Evolutionary conservation across 2,329 filamentous ascomycete species (phyloP), one percentile per base, ranked within the genome.

Genomic region (Immersiporthe knoxdaviesiana): DNA sequence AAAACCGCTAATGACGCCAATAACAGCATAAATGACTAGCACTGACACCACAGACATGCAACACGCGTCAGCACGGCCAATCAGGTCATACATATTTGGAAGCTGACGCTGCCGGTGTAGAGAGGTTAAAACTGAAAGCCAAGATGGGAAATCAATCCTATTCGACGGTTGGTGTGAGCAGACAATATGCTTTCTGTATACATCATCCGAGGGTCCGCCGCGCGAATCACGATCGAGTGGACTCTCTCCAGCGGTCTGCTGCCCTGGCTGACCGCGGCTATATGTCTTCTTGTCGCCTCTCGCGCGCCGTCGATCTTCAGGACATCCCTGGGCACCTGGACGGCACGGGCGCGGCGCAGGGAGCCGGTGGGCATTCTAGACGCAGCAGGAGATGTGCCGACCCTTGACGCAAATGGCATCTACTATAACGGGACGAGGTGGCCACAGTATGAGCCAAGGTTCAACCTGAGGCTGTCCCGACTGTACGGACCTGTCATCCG

Each of bases 131-230:
- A 27, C 16, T 56, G 18, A 56, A 30, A 27, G 16, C 12, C 5
- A 27, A 5, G 24, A 35, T 73, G 72, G 70, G 32, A 74, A 75
- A 60, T 14, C 30, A 75, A 60, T 14, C 30, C 5, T 35, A 1
- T 32, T 14, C 12, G 18, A 60, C 21, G 32, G n/a, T 14, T 32
- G 58, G 18, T 21, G 27, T 21, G 58, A 12, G 58, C 32, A 32
- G 32, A 60, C 1, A 44, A 8, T 47, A n/a, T 16, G 6, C n/a
- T n/a, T n/a, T n/a, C n/a, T n/a, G n/a, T n/a, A n/a, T 47, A 2
- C 44, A 47, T n/a, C 21, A 47, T 47, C 0, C 8, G 44, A 16
- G 21, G 2, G 44, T 47, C 41, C 37, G 16, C 2, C 18, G n/a
- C 61, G 7, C 27, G 41, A 30, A 41, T 2, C 12, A 63, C 30